Conservation (phyloP, 2,329 filamentous ascomycete species). For the Ascochyta clinopodiicola region DNA sequence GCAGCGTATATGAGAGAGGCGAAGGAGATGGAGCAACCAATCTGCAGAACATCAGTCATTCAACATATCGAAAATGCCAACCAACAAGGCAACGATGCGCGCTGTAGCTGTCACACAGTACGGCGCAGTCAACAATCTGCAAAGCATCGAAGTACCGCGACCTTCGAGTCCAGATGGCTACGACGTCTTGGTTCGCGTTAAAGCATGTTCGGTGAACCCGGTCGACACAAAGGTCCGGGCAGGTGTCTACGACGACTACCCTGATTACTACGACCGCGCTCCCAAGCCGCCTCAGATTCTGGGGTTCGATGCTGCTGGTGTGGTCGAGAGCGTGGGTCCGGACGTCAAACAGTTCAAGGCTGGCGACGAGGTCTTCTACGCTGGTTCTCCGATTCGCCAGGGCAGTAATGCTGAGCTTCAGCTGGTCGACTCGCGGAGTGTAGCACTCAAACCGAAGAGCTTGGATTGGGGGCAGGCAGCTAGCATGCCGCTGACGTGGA, state of each 20-base stretch:
- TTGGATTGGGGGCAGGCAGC: constrained; percentile 14
- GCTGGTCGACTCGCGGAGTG: constrained; percentile 51
- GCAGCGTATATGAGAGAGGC: not conserved
- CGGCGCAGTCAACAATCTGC: constrained; percentile 36
- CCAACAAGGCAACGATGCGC: constrained; percentile 29
- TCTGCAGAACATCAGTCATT: not conserved
- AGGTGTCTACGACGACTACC: constrained; percentile 43
- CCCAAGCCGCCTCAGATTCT: constrained; percentile 8
- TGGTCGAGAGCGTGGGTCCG: constrained; percentile 9
- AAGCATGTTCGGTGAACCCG: constrained; percentile 32
- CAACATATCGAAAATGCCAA: not conserved
- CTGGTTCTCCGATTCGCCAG: constrained; percentile 48
- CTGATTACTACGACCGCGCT: constrained; percentile 18
- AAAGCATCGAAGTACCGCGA: constrained; percentile 38
- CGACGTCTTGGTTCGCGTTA: constrained; percentile 42
- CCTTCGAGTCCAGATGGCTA: constrained; percentile 39
- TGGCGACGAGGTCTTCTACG: constrained; percentile 56
- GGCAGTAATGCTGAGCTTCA: constrained; percentile 54
- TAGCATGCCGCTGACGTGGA: constrained; percentile 18
- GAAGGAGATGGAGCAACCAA: not conserved
- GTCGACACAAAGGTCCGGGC: constrained; percentile 32
- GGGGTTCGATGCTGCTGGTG: constrained; percentile 17
- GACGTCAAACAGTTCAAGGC: constrained; percentile 26
- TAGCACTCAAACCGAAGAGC: constrained; percentile 51
- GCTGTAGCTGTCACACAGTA: constrained; percentile 41